Percentiles rank a stretch among this genome's conserved stretches.
These are phyloP conservation scores for Botryotinia narcissicola DNA, from an alignment of 2,329 filamentous ascomycete genomes.

Conservation along the genomic window DNA sequence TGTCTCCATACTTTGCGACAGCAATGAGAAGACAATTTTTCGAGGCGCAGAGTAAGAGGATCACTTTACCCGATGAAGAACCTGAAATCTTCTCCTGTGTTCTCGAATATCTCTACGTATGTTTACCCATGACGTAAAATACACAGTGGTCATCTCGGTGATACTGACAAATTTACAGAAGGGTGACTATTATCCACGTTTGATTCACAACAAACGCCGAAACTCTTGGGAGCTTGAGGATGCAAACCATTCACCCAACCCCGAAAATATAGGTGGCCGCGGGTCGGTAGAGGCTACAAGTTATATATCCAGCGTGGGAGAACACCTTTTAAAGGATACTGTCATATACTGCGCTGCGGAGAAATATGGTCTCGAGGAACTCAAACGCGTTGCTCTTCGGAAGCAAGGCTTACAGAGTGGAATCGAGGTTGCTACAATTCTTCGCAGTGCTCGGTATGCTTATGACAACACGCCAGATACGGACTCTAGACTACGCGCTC, in stretches of 20 bases:
- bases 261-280: constrained; percentile 55
- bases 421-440: constrained; percentile 87
- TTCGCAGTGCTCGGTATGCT: constrained; percentile 89
- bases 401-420: constrained; percentile 91
- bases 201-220: constrained; percentile 81
- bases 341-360: constrained; percentile 92
- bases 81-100: constrained; percentile 90
- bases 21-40: constrained; percentile 70
- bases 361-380: constrained; percentile 84
- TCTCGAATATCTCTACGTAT: constrained; percentile 85
- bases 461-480: constrained; percentile 93
- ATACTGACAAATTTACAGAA: constrained; percentile 28
- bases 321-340: constrained; percentile 84
- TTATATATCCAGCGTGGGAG: constrained; percentile 69
- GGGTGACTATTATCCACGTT: constrained; percentile 64
- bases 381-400: constrained; percentile 86
- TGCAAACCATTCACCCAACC: constrained; percentile 54
- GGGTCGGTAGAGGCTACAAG: constrained; percentile 72
- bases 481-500: constrained; percentile 88
- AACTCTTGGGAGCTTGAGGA: constrained; percentile 91
- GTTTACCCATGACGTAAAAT: constrained; percentile 19
- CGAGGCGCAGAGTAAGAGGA: constrained; percentile 74
- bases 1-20: constrained; percentile 79
- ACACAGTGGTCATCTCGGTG: not conserved
- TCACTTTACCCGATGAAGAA: constrained; percentile 72